phyloP scores from a whole-genome alignment of 352 stramenopile genomes.

The Pythium guiyangense region DNA sequence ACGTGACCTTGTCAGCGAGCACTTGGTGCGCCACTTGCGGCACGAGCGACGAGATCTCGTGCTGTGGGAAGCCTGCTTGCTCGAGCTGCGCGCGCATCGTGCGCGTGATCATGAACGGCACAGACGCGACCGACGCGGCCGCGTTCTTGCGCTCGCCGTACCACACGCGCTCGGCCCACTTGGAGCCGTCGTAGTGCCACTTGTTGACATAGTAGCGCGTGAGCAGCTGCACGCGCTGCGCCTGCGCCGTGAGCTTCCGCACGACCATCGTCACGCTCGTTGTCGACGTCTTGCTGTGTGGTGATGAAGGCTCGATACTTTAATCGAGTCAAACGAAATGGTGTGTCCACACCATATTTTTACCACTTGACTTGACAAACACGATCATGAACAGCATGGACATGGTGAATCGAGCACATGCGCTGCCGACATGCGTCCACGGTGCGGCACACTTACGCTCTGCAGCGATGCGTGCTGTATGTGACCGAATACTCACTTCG shows the following conservation, averaged over 20 bases:
- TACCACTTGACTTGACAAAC: too few species aligned
- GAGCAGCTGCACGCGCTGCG: constrained; percentile 62
- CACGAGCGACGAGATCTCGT: constrained; percentile 57
- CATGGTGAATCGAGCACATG: too few species aligned
- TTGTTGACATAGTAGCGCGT: constrained; percentile 79
- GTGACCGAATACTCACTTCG: neutral
- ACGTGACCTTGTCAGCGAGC: constrained; percentile 52
- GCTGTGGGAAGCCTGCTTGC: constrained; percentile 42
- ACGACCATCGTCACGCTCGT: constrained; percentile 24
- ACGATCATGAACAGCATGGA: too few species aligned
- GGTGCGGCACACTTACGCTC: neutral
- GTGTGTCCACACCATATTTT: neutral
- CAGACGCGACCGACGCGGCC: constrained; percentile 44
- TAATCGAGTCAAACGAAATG: neutral
- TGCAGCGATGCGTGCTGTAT: too few species aligned
- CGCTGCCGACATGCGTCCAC: neutral
- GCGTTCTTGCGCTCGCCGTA: constrained; percentile 48
- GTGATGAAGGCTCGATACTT: neutral
- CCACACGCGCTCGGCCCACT: constrained; percentile 69
- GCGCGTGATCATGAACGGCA: constrained; percentile 85
- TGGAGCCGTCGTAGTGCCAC: constrained; percentile 79
- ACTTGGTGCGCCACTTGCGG: constrained; percentile 54
- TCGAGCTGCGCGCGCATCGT: constrained; percentile 63
- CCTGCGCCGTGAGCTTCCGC: constrained; percentile 30
- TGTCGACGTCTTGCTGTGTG: neutral